Evolutionary conservation across 2,329 filamentous ascomycete genomes (phyloP).

Genomic region (Tolypocladium amazonense): DNA sequence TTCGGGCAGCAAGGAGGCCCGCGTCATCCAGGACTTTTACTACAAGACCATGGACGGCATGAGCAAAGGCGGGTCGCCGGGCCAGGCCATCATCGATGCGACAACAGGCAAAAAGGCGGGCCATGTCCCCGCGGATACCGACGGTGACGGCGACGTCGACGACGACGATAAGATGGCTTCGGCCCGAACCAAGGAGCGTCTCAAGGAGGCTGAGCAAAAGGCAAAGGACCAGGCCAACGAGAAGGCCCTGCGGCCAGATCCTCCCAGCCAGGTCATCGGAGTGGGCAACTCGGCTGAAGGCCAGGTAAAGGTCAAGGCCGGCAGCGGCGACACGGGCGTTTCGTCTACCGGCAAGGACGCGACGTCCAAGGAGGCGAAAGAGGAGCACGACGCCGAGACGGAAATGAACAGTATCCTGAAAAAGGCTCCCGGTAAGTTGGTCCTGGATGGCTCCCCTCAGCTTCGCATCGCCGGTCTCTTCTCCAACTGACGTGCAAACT

Average conservation of each 20-base stretch:
- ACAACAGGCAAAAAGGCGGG: slow-evolving; percentile 26
- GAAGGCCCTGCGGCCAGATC: slow-evolving; percentile 52
- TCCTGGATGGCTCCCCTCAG: neutral
- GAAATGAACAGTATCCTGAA: slow-evolving; percentile 75
- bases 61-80: slow-evolving; percentile 21
- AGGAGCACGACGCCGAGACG: slow-evolving; percentile 53
- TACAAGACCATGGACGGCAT: slow-evolving; percentile 48
- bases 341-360: slow-evolving; percentile 23
- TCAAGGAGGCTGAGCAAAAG: slow-evolving; percentile 58
- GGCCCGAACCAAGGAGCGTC: slow-evolving; percentile 44
- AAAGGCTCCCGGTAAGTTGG: slow-evolving; percentile 63
- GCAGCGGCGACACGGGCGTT: slow-evolving; percentile 12
- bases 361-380: slow-evolving; percentile 35
- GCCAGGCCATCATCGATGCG: slow-evolving; percentile 29
- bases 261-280: slow-evolving; percentile 46
- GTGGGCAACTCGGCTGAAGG: slow-evolving; percentile 46
- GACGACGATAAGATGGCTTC: slow-evolving; percentile 43
- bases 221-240: slow-evolving; percentile 59
- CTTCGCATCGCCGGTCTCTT: neutral
- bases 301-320: slow-evolving; percentile 25
- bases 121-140: slow-evolving; percentile 34
- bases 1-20: slow-evolving; percentile 29
- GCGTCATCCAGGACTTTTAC: slow-evolving; percentile 45
- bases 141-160: slow-evolving; percentile 44
- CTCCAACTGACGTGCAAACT: slow-evolving; percentile 5